phyloP scores from a whole-genome alignment of 179 eudicot species.

The Amaranthus tricolor region DNA sequence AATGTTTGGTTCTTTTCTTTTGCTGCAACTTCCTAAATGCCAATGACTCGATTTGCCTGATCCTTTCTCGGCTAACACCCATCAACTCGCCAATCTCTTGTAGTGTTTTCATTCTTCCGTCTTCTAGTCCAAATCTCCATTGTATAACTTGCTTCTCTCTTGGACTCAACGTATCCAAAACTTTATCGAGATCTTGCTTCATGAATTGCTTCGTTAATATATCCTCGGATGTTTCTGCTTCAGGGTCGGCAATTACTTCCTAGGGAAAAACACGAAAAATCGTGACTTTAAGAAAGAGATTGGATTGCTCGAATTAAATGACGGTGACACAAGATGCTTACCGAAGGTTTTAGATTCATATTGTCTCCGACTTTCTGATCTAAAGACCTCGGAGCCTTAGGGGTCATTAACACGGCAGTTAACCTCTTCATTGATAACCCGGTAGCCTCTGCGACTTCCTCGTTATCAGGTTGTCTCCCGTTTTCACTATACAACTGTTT shows the following conservation, averaged over 20 bases:
- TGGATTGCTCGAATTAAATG: background rate
- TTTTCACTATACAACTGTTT: slow-evolving; percentile 58
- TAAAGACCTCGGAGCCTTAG: slow-evolving; percentile 87
- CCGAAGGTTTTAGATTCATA: slow-evolving; percentile 72
- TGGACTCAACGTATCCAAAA: slow-evolving; percentile 53
- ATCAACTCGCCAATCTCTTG: slow-evolving; percentile 92
- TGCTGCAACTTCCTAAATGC: slow-evolving; percentile 78
- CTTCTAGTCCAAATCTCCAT: slow-evolving; percentile 89
- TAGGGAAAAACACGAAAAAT: slow-evolving; percentile 23
- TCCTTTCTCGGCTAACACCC: slow-evolving; percentile 91
- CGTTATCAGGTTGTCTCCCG: slow-evolving; percentile 68
- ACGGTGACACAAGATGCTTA: slow-evolving; percentile 27
- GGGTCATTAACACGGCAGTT: slow-evolving; percentile 61
- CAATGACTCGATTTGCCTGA: slow-evolving; percentile 78
- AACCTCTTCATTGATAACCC: slow-evolving; percentile 90
- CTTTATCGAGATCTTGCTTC: slow-evolving; percentile 77
- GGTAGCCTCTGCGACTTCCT: slow-evolving; percentile 81
- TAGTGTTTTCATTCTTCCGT: slow-evolving; percentile 79
- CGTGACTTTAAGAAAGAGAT: background rate
- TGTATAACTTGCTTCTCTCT: slow-evolving; percentile 71
- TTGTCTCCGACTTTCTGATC: slow-evolving; percentile 77
- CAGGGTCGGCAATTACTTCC: slow-evolving; percentile 80
- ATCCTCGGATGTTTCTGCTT: slow-evolving; percentile 65
- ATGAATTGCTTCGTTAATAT: slow-evolving; percentile 62
- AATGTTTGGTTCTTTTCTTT: slow-evolving; percentile 62